Evolutionary conservation across 1,139 yeast genomes (phyloP), one percentile per base, ranked within the genome.

Genomic region (Sugiyamaella pinicola): DNA sequence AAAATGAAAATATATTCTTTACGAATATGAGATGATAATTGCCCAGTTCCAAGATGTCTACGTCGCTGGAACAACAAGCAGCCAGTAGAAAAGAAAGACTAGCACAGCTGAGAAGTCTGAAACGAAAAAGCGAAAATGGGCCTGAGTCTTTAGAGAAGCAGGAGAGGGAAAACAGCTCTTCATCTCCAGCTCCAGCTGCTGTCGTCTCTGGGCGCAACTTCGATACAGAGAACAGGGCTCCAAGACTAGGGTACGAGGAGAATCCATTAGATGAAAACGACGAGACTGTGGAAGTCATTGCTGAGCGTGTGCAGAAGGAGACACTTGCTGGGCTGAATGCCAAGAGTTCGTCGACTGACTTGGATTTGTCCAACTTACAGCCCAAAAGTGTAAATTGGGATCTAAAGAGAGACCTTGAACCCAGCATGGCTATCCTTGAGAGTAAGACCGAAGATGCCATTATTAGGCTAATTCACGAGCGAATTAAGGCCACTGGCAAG

Each of bases 401-500:
- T 57, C 59, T 76, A 44, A 70, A 74, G 57, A 61, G 74, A 22
- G 75, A 73, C 54, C 56, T 78, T 8, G 67, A 69, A 41, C 68
- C 68, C 0, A 70, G 71, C 44, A 45, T 75, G 50, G 71, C 69
- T 9, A 59, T 69, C 3, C 60, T 77, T n/a, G 70, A 74, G 17
- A 64, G 66, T 56, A 64, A 69, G 42, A 77, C 80, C 0, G 72
- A 75, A 41, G 64, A 66, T 29, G 74, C 74, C 0, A 68, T 80
- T 0, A 67, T 69, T n/a, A 58, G 67, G 18, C 50, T 76, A 2
- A 73, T 79, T 12, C 50, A 47, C 38, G 44, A 47, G 33, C 24
- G 50, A 28, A n/a, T 47, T 9, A 47, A 47, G 24, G 50, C 50
- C 4, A n/a, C 50, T 13, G 44, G 44, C 3, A 26, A 12, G 12